Evolutionary conservation across 169 alveolate genomes (phyloP).

Genomic region (Eimeria falciformis): DNA sequence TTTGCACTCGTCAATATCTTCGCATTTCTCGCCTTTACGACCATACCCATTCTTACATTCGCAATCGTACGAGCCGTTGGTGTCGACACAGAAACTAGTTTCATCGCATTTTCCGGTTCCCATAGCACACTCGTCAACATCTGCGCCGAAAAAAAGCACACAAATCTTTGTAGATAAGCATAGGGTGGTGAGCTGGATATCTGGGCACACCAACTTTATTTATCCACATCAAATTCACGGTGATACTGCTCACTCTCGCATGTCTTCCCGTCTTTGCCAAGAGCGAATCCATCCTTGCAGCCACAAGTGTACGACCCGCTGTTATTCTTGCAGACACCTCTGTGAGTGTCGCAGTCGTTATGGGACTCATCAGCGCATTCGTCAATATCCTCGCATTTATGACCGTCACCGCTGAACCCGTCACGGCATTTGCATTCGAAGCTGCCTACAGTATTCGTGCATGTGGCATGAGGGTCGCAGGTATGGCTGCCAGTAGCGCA

Average conservation of each 20-base stretch:
- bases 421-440: constrained; percentile 79
- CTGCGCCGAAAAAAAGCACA: constrained; percentile 5
- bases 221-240: not conserved
- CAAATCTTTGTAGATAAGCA: too few species aligned
- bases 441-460: constrained; percentile 80
- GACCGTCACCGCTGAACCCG: constrained; percentile 82
- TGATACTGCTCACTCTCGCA: constrained; percentile 67
- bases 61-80: constrained; percentile 81
- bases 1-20: constrained; percentile 83
- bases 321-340: constrained; percentile 78
- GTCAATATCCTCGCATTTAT: constrained; percentile 78
- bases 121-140: constrained; percentile 69
- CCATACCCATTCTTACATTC: constrained; percentile 80
- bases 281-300: constrained; percentile 79
- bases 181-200: too few species aligned
- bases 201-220: not conserved
- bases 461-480: constrained; percentile 79
- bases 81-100: constrained; percentile 76
- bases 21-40: constrained; percentile 47
- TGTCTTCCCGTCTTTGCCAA: constrained; percentile 32
- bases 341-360: constrained; percentile 79
- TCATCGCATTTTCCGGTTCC: constrained; percentile 53
- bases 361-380: constrained; percentile 77
- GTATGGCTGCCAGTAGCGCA: constrained; percentile 66
- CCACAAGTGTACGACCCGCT: constrained; percentile 81